These are phyloP conservation scores for Naganishia liquefaciens DNA, from an alignment of 1,284 basidiomycete genomes.

Conservation along the genomic window DNA sequence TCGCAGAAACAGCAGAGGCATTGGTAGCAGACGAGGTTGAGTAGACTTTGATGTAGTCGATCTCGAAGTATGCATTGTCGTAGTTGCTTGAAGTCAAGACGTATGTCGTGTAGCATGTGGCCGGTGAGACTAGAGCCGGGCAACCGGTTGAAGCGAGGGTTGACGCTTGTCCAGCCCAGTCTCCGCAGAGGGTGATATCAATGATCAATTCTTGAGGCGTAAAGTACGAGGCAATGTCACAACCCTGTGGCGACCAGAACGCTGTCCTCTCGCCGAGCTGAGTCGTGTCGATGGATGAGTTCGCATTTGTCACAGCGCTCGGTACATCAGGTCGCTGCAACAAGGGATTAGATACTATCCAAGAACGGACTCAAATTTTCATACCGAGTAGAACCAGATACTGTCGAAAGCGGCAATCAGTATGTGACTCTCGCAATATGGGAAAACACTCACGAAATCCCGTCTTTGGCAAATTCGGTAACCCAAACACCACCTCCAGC, in stretches of 20 bases:
- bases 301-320: conserved; percentile 66
- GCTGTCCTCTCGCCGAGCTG: conserved; percentile 68
- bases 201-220: conserved; percentile 72
- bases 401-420: conserved; percentile 45
- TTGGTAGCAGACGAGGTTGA: conserved; percentile 17
- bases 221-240: conserved; percentile 74
- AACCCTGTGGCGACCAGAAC: conserved; percentile 67
- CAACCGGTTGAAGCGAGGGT: conserved; percentile 65
- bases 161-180: conserved; percentile 70
- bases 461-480: conserved; percentile 46
- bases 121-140: conserved; percentile 38
- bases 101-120: conserved; percentile 63
- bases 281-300: conserved; percentile 71
- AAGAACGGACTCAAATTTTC: conserved; percentile 64
- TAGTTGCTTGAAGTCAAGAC: conserved; percentile 66
- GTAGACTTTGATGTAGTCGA: conserved; percentile 61
- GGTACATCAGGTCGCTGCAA: conserved; percentile 74
- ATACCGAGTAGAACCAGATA: conserved; percentile 66
- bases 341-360: conserved; percentile 65
- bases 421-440: conserved; percentile 42
- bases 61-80: conserved; percentile 71
- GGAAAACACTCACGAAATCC: conserved; percentile 50
- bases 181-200: conserved; percentile 79
- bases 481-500: conserved; percentile 50
- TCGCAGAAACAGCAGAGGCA: conserved; percentile 20